Percentiles rank a stretch among this genome's conserved stretches.
phyloP scores from a whole-genome alignment of 768 basidiomycete species.

The Saitozyma podzolica region DNA sequence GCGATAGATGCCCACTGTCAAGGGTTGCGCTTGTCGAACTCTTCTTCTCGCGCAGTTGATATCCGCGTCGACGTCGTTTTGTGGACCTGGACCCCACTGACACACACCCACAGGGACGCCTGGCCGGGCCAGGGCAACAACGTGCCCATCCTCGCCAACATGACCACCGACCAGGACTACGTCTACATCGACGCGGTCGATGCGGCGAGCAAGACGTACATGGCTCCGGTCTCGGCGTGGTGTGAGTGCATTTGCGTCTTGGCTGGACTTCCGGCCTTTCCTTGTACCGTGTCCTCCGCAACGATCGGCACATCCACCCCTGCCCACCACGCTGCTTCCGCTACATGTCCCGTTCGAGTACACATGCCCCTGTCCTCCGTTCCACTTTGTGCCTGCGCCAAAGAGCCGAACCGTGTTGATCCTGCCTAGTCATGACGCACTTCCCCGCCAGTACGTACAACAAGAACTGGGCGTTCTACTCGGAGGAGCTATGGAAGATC shows the following conservation, averaged over 20 bases:
- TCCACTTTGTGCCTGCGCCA: not conserved
- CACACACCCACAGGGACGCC: constrained; percentile 33
- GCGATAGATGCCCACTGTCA: too few species aligned
- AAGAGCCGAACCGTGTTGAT: not conserved
- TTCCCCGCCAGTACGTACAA: constrained; percentile 45
- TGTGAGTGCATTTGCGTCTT: constrained; percentile 15
- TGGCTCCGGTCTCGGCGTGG: constrained; percentile 45
- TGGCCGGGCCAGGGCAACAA: constrained; percentile 49
- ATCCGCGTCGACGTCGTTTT: not conserved
- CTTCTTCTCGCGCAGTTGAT: too few species aligned
- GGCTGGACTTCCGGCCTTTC: too few species aligned
- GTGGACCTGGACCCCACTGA: not conserved
- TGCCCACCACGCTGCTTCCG: too few species aligned
- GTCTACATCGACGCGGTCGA: constrained; percentile 25
- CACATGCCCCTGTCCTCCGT: not conserved
- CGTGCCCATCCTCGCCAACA: constrained; percentile 29
- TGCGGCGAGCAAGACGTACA: constrained; percentile 33
- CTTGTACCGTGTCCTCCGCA: too few species aligned
- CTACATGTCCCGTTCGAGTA: too few species aligned
- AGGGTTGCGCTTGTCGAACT: too few species aligned
- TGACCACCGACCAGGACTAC: constrained; percentile 33
- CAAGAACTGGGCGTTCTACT: constrained; percentile 52
- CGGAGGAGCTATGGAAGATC: constrained; percentile 47
- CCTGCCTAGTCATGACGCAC: constrained; percentile 42
- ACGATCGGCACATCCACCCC: too few species aligned